A percentile compares a stretch with the other conserved stretches of the same genome.
Evolutionary conservation across 2,329 filamentous ascomycete genomes (phyloP).

Genomic region (Samsoniella hepiali): DNA sequence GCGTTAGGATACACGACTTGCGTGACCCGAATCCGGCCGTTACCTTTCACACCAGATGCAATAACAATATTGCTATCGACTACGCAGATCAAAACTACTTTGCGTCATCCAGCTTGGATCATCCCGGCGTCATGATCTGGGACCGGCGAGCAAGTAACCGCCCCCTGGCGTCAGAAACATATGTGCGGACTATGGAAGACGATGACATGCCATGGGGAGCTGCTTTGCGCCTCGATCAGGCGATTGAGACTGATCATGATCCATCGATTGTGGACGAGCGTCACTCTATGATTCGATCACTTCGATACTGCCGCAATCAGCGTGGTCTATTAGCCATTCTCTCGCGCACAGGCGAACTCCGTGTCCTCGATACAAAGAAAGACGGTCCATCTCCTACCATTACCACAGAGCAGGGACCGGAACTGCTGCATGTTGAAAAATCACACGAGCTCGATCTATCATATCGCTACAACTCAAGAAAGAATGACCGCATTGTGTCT

Average conservation of each 20-base stretch:
- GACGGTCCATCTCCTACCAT: constrained; percentile 43
- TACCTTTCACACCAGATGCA: constrained; percentile 63
- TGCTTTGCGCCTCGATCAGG: constrained; percentile 54
- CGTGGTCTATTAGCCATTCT: constrained; percentile 59
- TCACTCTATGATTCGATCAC: constrained; percentile 58
- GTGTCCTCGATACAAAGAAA: constrained; percentile 56
- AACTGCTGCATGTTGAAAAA: constrained; percentile 56
- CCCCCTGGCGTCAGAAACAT: constrained; percentile 50
- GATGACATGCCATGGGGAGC: constrained; percentile 62
- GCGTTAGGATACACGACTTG: constrained; percentile 73
- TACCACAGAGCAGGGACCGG: constrained; percentile 47
- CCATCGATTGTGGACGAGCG: constrained; percentile 51
- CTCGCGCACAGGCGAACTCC: constrained; percentile 61
- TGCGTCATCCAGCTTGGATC: constrained; percentile 72
- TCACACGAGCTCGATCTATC: constrained; percentile 62
- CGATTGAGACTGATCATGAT: constrained; percentile 53
- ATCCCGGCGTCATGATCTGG: constrained; percentile 74
- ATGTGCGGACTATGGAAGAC: constrained; percentile 56
- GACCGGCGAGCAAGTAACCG: constrained; percentile 64
- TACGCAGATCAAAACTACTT: constrained; percentile 81
- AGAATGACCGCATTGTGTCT: constrained; percentile 61
- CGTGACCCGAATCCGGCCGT: constrained; percentile 55
- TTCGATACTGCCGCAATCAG: constrained; percentile 62
- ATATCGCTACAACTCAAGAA: constrained; percentile 49
- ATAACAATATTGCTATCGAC: constrained; percentile 73